Evolutionary conservation across 441 rosid species (phyloP).

Genomic region (Euphorbia celastroides): DNA sequence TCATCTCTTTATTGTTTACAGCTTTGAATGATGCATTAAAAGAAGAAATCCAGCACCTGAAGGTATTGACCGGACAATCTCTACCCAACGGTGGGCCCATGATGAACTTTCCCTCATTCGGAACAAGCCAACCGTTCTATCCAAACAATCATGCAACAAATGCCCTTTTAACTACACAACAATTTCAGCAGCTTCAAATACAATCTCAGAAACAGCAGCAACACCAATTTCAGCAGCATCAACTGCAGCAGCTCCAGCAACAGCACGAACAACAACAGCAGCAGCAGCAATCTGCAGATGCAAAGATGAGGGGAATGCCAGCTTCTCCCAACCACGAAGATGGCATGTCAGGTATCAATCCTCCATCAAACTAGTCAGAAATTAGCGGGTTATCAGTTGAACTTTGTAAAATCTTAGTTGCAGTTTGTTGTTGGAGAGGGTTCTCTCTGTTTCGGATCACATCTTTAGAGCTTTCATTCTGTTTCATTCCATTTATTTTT

Average conservation of each 20-base stretch:
- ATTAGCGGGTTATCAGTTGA: neutral
- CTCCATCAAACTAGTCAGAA: constrained; percentile 33
- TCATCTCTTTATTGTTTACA: constrained; percentile 18
- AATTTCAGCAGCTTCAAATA: constrained; percentile 93
- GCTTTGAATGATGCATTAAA: constrained; percentile 86
- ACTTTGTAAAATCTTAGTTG: constrained; percentile 14
- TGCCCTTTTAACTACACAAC: constrained; percentile 73
- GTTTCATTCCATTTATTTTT: constrained; percentile 7
- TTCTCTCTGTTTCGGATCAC: constrained; percentile 3
- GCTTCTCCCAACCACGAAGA: constrained; percentile 56
- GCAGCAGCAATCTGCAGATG: constrained; percentile 46
- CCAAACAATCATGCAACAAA: constrained; percentile 76
- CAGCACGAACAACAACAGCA: too few relatives aligned
- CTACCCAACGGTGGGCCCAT: constrained; percentile 66
- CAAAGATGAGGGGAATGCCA: constrained; percentile 49
- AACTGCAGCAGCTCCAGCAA: too few relatives aligned
- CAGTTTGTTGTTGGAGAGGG: constrained; percentile 28
- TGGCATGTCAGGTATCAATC: constrained; percentile 30
- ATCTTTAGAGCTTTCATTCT: neutral
- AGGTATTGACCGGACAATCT: constrained; percentile 66
- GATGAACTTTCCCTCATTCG: constrained; percentile 60
- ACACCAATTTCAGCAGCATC: constrained; percentile 57
- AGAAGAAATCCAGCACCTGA: constrained; percentile 95
- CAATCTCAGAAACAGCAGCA: constrained; percentile 83
- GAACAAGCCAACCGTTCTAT: constrained; percentile 69